Base-by-base conservation (phyloP, 371 early-diverging fungal genomes). In the Catenaria anguillulae region DNA sequence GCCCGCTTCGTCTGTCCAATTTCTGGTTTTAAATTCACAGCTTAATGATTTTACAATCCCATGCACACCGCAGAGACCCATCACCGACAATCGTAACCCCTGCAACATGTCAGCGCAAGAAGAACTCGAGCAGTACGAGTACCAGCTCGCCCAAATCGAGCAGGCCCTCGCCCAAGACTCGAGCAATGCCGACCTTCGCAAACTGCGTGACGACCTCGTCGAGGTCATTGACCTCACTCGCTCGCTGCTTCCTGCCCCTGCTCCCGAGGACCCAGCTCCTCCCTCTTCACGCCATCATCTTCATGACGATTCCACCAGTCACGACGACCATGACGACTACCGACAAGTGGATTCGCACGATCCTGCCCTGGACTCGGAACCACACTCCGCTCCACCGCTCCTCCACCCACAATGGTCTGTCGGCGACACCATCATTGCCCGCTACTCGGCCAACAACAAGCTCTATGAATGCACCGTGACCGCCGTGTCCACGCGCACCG, bases 111-210 rank as follows among this genome's bases (percentile, higher is more conserved):
- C 10, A 36, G 6, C 43, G 43, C 43, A 21, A 40, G 43, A 36
- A 17, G 74, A 74, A 50, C 70, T 74, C 56, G 66, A 62, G 21
- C 40, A 63, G 15, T 75, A 77, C 64, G 65, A 67, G 55, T 77
- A 68, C 63, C 70, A 75, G 60, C 71, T 77, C 17, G 67, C 66
- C 33, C 77, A 77, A 63, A 74, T 77, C 36, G 70, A 70, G 42
- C 71, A 72, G 52, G 70, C 73, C 10, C 66, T 77, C 37, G 37
- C 33, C 10, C 64, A 62, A n/a, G 73, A 73, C 61, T 75, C 77
- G 5, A 59, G 48, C 19, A 74, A 75, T 62, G 43, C 45, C 35
- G 77, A 74, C 52, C 66, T 75, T 52, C 62, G 52, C n/a, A 67
- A 68, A 40, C 69, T 77, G 35, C 61, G 59, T 15, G 35, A 29